phyloP scores from a whole-genome alignment of 1,139 yeast species.

The Taphrina deformans region DNA sequence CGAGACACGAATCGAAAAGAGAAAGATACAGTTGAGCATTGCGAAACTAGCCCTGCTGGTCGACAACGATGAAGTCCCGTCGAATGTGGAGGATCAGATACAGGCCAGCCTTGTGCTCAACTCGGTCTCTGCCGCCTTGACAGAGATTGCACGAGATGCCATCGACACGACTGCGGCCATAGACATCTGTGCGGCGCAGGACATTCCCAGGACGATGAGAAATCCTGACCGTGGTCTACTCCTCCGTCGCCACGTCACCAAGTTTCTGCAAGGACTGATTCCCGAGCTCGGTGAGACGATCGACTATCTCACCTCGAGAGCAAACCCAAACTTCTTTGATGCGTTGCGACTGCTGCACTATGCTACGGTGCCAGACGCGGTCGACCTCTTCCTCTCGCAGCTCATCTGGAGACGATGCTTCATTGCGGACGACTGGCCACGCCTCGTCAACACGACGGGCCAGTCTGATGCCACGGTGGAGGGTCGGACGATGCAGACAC shows the following conservation, averaged over 20 bases:
- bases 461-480: conserved; percentile 53
- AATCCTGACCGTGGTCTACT: conserved; percentile 34
- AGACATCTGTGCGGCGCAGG: conserved; percentile 16
- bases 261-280: conserved; percentile 49
- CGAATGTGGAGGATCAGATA: conserved; percentile 20
- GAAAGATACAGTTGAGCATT: conserved; percentile 63
- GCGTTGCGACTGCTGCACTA: conserved; percentile 49
- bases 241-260: conserved; percentile 45
- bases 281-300: conserved; percentile 55
- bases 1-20: conserved; percentile 52
- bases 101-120: not conserved
- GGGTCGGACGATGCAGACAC: conserved; percentile 37
- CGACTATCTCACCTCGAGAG: conserved; percentile 58
- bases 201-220: conserved; percentile 1
- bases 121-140: not conserved
- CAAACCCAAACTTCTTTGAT: conserved; percentile 47
- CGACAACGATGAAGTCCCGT: conserved; percentile 28
- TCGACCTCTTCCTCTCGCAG: conserved; percentile 10
- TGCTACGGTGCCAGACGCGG: conserved; percentile 23
- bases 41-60: conserved; percentile 60
- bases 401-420: conserved; percentile 65
- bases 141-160: conserved; percentile 15
- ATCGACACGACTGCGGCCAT: conserved; percentile 32
- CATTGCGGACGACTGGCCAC: conserved; percentile 60
- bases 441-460: conserved; percentile 49